Evolutionary conservation across 257 asterid genomes (phyloP).

Genomic region (Eustoma russellianum): DNA sequence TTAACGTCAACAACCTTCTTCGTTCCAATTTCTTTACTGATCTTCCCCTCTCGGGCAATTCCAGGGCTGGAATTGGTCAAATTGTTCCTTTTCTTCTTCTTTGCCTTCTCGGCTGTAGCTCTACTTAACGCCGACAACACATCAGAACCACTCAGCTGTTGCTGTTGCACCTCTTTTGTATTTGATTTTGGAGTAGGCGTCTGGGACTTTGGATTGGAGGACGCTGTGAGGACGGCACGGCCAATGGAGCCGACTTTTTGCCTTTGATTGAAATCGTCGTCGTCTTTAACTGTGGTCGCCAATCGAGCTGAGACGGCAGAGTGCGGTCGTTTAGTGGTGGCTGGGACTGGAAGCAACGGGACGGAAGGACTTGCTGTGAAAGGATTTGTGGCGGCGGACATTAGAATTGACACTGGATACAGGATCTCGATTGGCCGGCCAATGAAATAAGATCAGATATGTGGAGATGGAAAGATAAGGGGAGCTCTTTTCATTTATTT

Average conservation of each 20-base stretch:
- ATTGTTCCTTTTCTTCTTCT: conserved; percentile 6
- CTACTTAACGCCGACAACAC: conserved; percentile 41
- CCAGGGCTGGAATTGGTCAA: not conserved
- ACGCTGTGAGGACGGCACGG: conserved; percentile 4
- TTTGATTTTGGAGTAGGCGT: not conserved
- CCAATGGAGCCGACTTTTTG: conserved; percentile 2
- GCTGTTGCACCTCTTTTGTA: not conserved
- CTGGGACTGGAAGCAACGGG: not conserved
- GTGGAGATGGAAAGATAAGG: too few species aligned
- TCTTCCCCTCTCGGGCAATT: not conserved
- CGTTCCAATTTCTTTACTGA: conserved; percentile 6
- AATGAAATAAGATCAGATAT: too few species aligned
- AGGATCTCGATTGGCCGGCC: too few species aligned
- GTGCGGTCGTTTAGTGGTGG: conserved; percentile 5
- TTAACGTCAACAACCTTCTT: not conserved
- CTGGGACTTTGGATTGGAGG: conserved; percentile 9
- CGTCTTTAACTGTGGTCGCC: not conserved
- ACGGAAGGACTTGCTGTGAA: not conserved
- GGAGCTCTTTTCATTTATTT: too few species aligned
- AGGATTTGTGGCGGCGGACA: not conserved
- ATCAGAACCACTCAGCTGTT: conserved; percentile 42
- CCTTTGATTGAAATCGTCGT: not conserved
- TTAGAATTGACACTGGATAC: too few species aligned
- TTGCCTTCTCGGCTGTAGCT: conserved; percentile 29
- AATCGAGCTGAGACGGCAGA: conserved; percentile 4